phyloP scores from a whole-genome alignment of 176 grass and related monocot species.

The Cenchrus americanus region DNA sequence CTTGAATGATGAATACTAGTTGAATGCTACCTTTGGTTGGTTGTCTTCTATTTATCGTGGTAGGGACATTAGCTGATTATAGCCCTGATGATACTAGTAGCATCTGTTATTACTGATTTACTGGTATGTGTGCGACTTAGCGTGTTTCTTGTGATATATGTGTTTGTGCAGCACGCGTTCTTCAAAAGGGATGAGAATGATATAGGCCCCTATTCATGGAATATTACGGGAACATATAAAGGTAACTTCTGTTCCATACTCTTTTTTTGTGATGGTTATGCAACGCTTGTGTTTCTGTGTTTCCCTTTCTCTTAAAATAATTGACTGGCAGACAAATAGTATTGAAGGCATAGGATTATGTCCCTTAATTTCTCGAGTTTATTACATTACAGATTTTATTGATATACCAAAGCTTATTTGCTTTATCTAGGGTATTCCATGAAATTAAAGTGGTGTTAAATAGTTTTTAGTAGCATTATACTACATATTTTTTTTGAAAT shows the following conservation, averaged over 20 bases:
- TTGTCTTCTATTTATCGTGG: background rate
- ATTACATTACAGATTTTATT: background rate
- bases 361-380: background rate
- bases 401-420: background rate
- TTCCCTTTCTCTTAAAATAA: background rate
- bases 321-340: background rate
- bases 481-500: background rate
- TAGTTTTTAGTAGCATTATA: constrained; percentile 23
- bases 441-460: background rate
- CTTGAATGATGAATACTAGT: background rate
- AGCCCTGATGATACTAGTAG: background rate
- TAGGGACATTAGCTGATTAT: background rate
- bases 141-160: constrained; percentile 21
- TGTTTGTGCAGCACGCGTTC: constrained; percentile 63
- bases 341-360: background rate
- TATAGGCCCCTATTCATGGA: constrained; percentile 83
- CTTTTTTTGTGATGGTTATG: constrained; percentile 1
- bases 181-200: constrained; percentile 85
- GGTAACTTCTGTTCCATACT: constrained; percentile 34
- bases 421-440: constrained; percentile 1
- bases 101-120: background rate
- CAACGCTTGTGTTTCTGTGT: background rate
- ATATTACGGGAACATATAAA: constrained; percentile 94
- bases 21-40: background rate
- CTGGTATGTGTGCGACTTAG: background rate